Conservation (phyloP, 768 basidiomycete species). For the Russula ochroleuca region DNA sequence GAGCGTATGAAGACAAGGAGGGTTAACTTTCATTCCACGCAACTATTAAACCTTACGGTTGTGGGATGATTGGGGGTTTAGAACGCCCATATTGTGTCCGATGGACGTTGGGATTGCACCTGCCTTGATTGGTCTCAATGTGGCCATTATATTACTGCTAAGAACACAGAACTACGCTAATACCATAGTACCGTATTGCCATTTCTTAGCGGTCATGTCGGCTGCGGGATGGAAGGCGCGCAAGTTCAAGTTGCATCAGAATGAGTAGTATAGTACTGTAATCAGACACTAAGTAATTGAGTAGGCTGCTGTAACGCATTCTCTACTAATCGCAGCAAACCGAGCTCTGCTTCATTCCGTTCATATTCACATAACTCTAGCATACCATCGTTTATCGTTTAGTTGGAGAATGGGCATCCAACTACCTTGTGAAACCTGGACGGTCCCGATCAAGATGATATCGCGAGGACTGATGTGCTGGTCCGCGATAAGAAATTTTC, state of each 20-base stretch:
- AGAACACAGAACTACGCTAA: neutral
- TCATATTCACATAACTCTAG: neutral
- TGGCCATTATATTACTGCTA: neutral
- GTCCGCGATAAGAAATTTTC: neutral
- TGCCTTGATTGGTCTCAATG: neutral
- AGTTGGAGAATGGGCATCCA: slow-evolving; percentile 24
- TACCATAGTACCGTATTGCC: no score
- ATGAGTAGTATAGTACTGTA: neutral
- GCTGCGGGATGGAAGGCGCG: no score
- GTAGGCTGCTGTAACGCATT: neutral
- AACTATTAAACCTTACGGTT: neutral
- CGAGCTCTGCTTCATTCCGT: neutral
- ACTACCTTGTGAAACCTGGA: slow-evolving; percentile 20
- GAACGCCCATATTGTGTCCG: neutral
- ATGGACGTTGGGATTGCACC: neutral
- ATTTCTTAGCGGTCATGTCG: no score
- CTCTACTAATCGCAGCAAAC: neutral
- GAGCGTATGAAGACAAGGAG: no score
- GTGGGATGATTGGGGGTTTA: neutral
- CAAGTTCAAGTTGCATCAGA: neutral
- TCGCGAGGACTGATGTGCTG: neutral
- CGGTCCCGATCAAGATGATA: slow-evolving; percentile 5
- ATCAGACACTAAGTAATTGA: neutral
- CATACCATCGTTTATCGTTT: neutral
- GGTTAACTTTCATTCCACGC: no score